A percentile compares a stretch with the other conserved stretches of the same genome.
Evolutionary conservation across 78 protist genomes (phyloP).

Genomic region (Paratrimastix pyriformis): DNA sequence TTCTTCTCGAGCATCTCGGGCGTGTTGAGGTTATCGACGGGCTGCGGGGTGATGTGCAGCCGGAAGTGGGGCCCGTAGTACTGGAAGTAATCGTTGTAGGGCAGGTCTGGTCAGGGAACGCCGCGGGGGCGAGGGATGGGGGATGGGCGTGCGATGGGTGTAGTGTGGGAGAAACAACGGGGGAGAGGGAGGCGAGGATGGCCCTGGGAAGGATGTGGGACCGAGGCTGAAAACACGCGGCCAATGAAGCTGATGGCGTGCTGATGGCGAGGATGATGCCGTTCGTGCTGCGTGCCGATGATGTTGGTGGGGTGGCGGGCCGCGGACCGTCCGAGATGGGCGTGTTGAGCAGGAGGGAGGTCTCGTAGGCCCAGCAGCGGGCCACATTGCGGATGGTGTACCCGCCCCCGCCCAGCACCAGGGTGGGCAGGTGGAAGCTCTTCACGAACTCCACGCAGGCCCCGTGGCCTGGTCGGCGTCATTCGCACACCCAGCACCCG

Average conservation of each 20-base stretch:
- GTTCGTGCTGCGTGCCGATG: too few species aligned
- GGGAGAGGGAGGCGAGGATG: too few species aligned
- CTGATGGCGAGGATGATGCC: too few species aligned
- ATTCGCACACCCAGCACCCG: too few species aligned
- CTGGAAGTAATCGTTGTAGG: conserved; percentile 87
- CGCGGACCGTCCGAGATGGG: not conserved
- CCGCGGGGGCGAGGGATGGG: too few species aligned
- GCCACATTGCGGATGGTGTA: conserved; percentile 95
- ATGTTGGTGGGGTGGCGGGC: too few species aligned
- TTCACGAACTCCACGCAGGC: conserved; percentile 71
- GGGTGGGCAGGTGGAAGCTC: conserved; percentile 65
- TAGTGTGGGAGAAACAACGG: too few species aligned
- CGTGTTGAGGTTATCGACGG: conserved; percentile 75
- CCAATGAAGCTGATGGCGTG: too few species aligned
- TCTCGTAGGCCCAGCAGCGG: conserved; percentile 96
- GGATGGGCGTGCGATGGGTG: too few species aligned
- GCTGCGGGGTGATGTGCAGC: conserved; percentile 54
- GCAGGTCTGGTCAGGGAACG: too few species aligned
- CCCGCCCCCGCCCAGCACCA: conserved; percentile 99
- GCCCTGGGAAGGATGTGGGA: too few species aligned
- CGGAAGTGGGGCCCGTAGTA: conserved; percentile 85
- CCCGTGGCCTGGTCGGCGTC: conserved; percentile 84
- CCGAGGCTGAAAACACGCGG: too few species aligned
- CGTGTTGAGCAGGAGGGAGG: conserved; percentile 49
- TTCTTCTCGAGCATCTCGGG: conserved; percentile 55